A percentile compares a stretch with the other conserved stretches of the same genome.
Evolutionary conservation across 2,329 filamentous ascomycete species (phyloP).

Genomic region (Aspergillus arachidicola): DNA sequence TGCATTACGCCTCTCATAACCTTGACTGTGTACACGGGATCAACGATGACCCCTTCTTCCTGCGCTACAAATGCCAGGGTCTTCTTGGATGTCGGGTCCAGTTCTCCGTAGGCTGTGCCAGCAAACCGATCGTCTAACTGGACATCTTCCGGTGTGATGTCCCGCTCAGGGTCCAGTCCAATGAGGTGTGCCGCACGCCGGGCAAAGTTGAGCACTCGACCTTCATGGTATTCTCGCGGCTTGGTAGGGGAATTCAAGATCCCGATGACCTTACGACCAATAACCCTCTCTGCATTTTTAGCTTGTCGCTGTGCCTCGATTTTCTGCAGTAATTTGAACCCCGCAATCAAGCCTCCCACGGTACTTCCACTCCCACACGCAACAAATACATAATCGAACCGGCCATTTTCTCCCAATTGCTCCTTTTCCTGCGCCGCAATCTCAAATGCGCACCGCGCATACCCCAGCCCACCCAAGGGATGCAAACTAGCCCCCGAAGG

Average conservation of each 20-base stretch:
- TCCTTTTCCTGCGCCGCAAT: conserved; percentile 31
- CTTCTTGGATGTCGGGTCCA: conserved; percentile 29
- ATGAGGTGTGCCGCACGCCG: conserved; percentile 29
- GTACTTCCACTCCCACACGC: conserved; percentile 42
- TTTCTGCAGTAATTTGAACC: conserved; percentile 36
- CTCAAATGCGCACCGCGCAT: conserved; percentile 37
- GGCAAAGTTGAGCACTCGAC: conserved; percentile 33
- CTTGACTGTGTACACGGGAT: conserved; percentile 42
- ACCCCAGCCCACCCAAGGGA: conserved; percentile 36
- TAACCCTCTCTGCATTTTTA: background rate
- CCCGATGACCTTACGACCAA: conserved; percentile 30
- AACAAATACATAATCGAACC: conserved; percentile 39
- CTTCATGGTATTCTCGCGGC: conserved; percentile 31
- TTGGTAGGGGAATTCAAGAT: conserved; percentile 38
- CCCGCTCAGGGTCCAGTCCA: conserved; percentile 29
- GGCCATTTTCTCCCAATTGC: conserved; percentile 22
- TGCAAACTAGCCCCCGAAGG: conserved; percentile 39
- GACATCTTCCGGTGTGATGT: conserved; percentile 34
- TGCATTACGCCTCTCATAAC: conserved; percentile 32
- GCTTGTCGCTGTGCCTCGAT: conserved; percentile 1
- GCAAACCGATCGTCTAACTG: conserved; percentile 35
- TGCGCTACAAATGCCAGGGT: conserved; percentile 29
- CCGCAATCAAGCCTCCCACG: conserved; percentile 37
- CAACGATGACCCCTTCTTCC: conserved; percentile 33
- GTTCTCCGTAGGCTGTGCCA: conserved; percentile 34